Evolutionary conservation across 129 eudicot genomes (phyloP).

Genomic region (Escallonia rubra): DNA sequence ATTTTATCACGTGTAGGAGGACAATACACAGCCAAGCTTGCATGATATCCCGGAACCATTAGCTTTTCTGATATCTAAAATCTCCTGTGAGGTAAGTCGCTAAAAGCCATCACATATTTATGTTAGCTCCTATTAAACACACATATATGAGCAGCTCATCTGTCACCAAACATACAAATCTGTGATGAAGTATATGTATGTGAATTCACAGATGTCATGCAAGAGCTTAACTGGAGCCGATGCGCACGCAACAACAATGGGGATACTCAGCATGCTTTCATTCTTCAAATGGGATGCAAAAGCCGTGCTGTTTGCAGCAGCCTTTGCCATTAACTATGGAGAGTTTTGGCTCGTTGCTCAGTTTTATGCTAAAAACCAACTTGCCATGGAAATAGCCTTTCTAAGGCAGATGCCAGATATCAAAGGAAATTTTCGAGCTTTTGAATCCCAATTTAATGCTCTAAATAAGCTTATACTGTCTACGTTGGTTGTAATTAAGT

Average conservation of each 20-base stretch:
- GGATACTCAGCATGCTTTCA: slow-evolving; percentile 65
- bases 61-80: slow-evolving; percentile 52
- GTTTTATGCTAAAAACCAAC: slow-evolving; percentile 49
- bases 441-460: slow-evolving; percentile 64
- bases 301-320: slow-evolving; percentile 55
- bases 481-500: slow-evolving; percentile 60
- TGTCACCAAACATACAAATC: no score
- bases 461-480: slow-evolving; percentile 50
- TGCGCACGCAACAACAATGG: slow-evolving; percentile 59
- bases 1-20: slow-evolving; percentile 31
- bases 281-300: slow-evolving; percentile 85
- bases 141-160: no score
- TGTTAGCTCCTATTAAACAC: no score
- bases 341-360: slow-evolving; percentile 88
- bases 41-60: slow-evolving; percentile 54
- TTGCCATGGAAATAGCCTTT: slow-evolving; percentile 73
- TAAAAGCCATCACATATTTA: no score
- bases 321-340: slow-evolving; percentile 70
- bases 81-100: slow-evolving; percentile 67
- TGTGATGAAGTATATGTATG: no score
- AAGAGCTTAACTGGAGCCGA: slow-evolving; percentile 82
- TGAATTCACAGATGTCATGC: slow-evolving; percentile 56
- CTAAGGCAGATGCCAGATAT: slow-evolving; percentile 71
- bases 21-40: slow-evolving; percentile 21
- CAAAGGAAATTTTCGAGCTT: slow-evolving; percentile 44